Base-by-base conservation (phyloP, 768 basidiomycete genomes). In the Suillus spraguei region DNA sequence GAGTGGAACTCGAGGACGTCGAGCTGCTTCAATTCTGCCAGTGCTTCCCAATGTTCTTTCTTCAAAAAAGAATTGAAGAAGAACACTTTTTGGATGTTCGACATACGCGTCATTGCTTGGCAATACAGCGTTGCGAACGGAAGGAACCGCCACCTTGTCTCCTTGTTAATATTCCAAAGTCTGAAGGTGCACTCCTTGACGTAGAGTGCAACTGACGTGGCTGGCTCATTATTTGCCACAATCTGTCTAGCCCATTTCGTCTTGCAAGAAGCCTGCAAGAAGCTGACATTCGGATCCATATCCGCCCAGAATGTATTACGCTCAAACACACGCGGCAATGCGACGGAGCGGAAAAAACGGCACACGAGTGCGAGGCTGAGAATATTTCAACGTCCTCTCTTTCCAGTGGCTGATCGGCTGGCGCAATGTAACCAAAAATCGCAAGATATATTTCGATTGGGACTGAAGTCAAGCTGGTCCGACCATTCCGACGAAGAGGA, bases 361-460 rank as follows among this genome's bases (percentile, higher is more conserved):
- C 83, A 84, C 41, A 81, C 79, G 36, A 70, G 70, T 7, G 79
- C 78, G 32, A 84, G 20, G 64, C 69, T 38, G 65, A 63, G 39
- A 70, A 65, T 14, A 24, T 64, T 4, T 3, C 2, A 14, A 60
- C 24, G 39, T 64, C 10, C 22, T 77, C 67, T 4, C 58, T 52
- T 8, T 54, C 52, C 11, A 46, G 65, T 62, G 39, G 61, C 1
- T 67, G 59, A 20, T 67, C 60, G 0, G 68, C 54, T 24, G 73
- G 71, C 39, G 64, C 66, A 5, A 82, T 47, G 39, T 70, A 68
- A n/a, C 71, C 73, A 50, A 82, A 75, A n/a, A 83, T 81, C 59
- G 74, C 67, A 5, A 78, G 64, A 59, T 82, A 83, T 22, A 84
- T 72, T 63, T 84, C 83, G 64, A 75, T 77, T 2, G 82, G 82